Conservation (phyloP, 768 basidiomycete species). For the Gyrodon lividus region DNA sequence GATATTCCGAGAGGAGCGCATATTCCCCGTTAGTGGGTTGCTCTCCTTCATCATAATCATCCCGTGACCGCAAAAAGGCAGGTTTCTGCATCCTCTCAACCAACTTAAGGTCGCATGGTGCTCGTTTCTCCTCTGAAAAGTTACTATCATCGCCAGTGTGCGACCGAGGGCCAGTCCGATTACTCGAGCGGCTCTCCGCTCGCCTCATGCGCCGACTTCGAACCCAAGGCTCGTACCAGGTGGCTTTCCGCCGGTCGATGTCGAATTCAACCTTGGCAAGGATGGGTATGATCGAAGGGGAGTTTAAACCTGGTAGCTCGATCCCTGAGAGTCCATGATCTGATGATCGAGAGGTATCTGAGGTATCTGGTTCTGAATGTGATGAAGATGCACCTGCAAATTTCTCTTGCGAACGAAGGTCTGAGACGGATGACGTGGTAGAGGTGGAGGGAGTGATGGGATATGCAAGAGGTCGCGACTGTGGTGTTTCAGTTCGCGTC, state of each 20-base stretch:
- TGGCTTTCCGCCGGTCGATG: constrained; percentile 75
- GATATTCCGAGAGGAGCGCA: constrained; percentile 28
- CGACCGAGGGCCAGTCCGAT: constrained; percentile 23
- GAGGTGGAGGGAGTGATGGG: constrained; percentile 42
- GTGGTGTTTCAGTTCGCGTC: constrained; percentile 34
- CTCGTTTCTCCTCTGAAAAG: constrained; percentile 29
- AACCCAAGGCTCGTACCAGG: constrained; percentile 86
- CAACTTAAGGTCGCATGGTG: constrained; percentile 50
- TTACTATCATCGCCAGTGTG: constrained; percentile 21
- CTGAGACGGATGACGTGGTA: constrained; percentile 54
- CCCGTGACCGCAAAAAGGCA: constrained; percentile 28
- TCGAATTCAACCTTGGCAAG: constrained; percentile 96
- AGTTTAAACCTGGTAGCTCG: constrained; percentile 64
- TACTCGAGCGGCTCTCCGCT: constrained; percentile 40
- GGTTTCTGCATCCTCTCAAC: constrained; percentile 48
- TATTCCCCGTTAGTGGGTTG: constrained; percentile 28
- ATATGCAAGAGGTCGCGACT: constrained; percentile 34
- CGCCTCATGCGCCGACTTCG: constrained; percentile 63
- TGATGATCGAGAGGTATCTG: constrained; percentile 47
- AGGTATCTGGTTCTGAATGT: constrained; percentile 49
- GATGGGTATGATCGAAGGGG: constrained; percentile 70
- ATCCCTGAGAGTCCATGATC: constrained; percentile 46
- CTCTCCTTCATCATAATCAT: constrained; percentile 27
- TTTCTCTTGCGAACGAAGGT: constrained; percentile 45
- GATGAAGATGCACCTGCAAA: constrained; percentile 47